Evolutionary conservation across 345 rosid species (phyloP).

Genomic region (Citrus hindsii): DNA sequence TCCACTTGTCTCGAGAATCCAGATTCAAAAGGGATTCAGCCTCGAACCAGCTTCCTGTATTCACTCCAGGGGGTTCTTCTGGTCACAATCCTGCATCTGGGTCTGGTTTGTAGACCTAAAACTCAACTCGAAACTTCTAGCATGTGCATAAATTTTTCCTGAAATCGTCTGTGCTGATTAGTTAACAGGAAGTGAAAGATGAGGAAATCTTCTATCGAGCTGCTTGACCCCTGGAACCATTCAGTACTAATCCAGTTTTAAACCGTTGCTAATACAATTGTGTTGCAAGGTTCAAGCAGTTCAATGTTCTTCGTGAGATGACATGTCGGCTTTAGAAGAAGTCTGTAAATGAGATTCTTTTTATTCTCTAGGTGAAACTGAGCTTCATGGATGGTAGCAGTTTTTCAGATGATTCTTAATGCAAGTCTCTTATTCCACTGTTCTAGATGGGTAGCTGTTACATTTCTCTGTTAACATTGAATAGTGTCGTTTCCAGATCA

Average conservation of each 20-base stretch:
- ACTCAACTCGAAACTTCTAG: neutral
- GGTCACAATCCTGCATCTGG: conserved; percentile 36
- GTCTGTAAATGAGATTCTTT: conserved; percentile 11
- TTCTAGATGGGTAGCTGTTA: neutral
- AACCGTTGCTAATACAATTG: conserved; percentile 4
- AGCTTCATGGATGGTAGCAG: neutral
- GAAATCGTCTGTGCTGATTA: neutral
- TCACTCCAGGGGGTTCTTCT: conserved; percentile 54
- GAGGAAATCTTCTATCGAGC: conserved; percentile 19
- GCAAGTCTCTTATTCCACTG: neutral
- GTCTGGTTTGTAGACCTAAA: conserved; percentile 38
- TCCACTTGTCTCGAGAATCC: conserved; percentile 71
- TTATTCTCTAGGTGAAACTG: neutral
- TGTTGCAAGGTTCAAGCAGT: conserved; percentile 33
- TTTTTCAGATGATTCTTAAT: neutral
- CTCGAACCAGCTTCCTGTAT: conserved; percentile 94
- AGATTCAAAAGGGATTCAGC: conserved; percentile 80
- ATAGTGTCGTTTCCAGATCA: neutral
- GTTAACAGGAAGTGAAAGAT: neutral
- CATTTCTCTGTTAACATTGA: neutral
- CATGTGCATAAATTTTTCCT: conserved; percentile 1
- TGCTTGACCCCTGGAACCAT: conserved; percentile 24
- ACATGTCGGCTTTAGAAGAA: conserved; percentile 8
- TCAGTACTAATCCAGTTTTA: conserved; percentile 2
- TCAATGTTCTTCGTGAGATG: conserved; percentile 4